Percentiles rank a stretch among this genome's conserved stretches.
Conservation (phyloP, 306 rosid species). For the Mucuna pruriens region DNA sequence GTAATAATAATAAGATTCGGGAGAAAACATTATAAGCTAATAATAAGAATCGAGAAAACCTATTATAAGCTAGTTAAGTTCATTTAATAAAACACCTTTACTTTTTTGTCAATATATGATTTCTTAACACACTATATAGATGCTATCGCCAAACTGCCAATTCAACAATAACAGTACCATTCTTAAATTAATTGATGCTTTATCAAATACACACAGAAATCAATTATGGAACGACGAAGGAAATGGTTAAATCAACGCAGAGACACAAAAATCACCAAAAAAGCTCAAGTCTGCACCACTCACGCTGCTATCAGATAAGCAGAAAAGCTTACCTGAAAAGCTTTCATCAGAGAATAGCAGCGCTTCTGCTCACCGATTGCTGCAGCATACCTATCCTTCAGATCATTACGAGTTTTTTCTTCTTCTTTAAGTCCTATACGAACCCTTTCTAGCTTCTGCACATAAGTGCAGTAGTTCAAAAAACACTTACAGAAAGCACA, state of each 20-base stretch:
- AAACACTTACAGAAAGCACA: slow-evolving; percentile 20
- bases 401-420: slow-evolving; percentile 58
- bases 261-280: slow-evolving; percentile 10
- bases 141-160: neutral
- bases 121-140: neutral
- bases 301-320: neutral
- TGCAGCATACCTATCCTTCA: slow-evolving; percentile 64
- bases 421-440: slow-evolving; percentile 65
- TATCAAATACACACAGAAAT: neutral
- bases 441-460: slow-evolving; percentile 79
- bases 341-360: slow-evolving; percentile 71
- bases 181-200: neutral
- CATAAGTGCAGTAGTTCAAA: slow-evolving; percentile 37
- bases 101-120: neutral
- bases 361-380: slow-evolving; percentile 69
- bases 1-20: neutral
- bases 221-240: slow-evolving; percentile 1
- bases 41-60: neutral
- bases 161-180: neutral
- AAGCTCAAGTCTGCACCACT: neutral
- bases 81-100: neutral
- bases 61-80: neutral
- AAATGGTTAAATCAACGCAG: neutral
- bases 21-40: neutral
- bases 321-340: slow-evolving; percentile 67